Percentiles rank a stretch among this genome's conserved stretches.
These are phyloP conservation scores for Nasturtium officinale DNA, from an alignment of 345 rosid species.

Conservation along the genomic window DNA sequence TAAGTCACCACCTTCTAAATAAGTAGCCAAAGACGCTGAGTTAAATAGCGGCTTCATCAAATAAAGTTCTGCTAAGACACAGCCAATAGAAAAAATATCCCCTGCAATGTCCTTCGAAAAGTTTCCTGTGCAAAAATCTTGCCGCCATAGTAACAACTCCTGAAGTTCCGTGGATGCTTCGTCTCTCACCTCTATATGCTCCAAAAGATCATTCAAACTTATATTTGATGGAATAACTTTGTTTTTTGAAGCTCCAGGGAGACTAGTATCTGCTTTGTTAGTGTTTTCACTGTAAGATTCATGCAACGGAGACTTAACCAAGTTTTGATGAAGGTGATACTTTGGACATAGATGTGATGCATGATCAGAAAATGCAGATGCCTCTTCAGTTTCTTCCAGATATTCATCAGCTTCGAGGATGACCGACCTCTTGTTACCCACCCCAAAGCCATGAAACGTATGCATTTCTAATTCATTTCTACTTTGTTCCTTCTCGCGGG, in stretches of 20 bases:
- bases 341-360: constrained; percentile 67
- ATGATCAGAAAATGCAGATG: constrained; percentile 72
- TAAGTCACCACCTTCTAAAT: constrained; percentile 53
- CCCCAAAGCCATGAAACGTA: constrained; percentile 46
- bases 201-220: constrained; percentile 66
- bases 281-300: constrained; percentile 42
- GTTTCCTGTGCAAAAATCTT: constrained; percentile 47
- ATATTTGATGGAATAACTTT: constrained; percentile 46
- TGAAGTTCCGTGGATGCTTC: constrained; percentile 64
- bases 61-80: constrained; percentile 83
- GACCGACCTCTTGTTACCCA: constrained; percentile 47
- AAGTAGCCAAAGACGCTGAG: constrained; percentile 61
- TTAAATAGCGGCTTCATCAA: constrained; percentile 74
- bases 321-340: constrained; percentile 47
- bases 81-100: constrained; percentile 85
- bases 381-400: constrained; percentile 75
- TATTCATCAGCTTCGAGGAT: constrained; percentile 52
- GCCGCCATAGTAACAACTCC: constrained; percentile 72
- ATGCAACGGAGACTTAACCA: constrained; percentile 40
- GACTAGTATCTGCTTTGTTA: constrained; percentile 40
- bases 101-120: constrained; percentile 51
- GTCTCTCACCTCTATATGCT: constrained; percentile 60
- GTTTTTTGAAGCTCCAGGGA: constrained; percentile 43
- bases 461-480: constrained; percentile 42
- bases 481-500: constrained; percentile 39